Evolutionary conservation across 164 flowering plant genomes (phyloP).

Genomic region (Liriodendron chinense): DNA sequence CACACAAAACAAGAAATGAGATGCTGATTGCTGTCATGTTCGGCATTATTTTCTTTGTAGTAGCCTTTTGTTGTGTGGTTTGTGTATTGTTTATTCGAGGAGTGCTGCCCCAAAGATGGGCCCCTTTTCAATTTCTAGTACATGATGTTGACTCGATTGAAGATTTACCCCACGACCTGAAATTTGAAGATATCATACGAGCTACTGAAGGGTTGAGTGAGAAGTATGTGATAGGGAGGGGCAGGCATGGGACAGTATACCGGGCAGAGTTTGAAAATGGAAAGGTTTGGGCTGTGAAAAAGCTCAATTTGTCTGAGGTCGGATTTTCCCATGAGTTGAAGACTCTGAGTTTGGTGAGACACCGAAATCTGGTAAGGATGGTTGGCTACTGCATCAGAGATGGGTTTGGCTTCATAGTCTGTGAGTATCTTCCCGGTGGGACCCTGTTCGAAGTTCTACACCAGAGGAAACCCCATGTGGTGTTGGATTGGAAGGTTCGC

Average conservation of each 20-base stretch:
- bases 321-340: conserved; percentile 21
- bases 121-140: conserved; percentile 1
- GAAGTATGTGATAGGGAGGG: conserved; percentile 28
- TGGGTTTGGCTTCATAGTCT: conserved; percentile 29
- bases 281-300: conserved; percentile 33
- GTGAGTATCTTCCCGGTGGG: conserved; percentile 27
- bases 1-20: background rate
- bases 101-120: background rate
- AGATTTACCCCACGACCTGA: conserved; percentile 27
- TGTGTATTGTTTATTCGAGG: background rate
- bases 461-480: conserved; percentile 5
- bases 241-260: conserved; percentile 32
- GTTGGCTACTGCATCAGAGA: conserved; percentile 27
- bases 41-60: background rate
- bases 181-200: conserved; percentile 30
- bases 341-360: conserved; percentile 26
- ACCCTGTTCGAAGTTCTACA: conserved; percentile 27
- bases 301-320: conserved; percentile 17
- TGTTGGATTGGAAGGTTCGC: conserved; percentile 23
- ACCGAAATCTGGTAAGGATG: conserved; percentile 28
- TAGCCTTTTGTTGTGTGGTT: background rate
- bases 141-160: conserved; percentile 18
- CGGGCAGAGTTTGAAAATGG: conserved; percentile 15
- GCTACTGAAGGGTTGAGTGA: conserved; percentile 33
- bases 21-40: background rate